phyloP scores from a whole-genome alignment of 768 basidiomycete species.

The Suillus lakei region DNA sequence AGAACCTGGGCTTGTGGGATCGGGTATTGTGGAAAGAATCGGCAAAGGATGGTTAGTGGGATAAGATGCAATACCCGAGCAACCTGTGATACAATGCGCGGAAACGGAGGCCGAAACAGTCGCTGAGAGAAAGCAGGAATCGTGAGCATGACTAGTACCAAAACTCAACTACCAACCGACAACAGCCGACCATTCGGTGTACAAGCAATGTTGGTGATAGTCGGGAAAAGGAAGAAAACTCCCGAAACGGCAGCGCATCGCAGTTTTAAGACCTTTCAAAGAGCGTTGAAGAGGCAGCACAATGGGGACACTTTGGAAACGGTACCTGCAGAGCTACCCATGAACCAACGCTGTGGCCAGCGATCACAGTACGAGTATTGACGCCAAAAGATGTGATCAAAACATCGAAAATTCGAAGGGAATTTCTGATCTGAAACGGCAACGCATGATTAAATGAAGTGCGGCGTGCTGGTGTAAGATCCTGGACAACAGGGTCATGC shows the following conservation, averaged over 20 bases:
- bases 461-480: conserved; percentile 11
- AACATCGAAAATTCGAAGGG: conserved; percentile 58
- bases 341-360: conserved; percentile 74
- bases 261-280: conserved; percentile 53
- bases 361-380: conserved; percentile 47
- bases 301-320: conserved; percentile 9
- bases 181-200: conserved; percentile 68
- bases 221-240: conserved; percentile 71
- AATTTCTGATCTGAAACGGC: conserved; percentile 55
- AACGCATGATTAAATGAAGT: conserved; percentile 41
- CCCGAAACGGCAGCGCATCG: conserved; percentile 42
- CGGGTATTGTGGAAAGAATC: conserved; percentile 58
- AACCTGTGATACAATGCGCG: conserved; percentile 47
- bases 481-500: conserved; percentile 51
- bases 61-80: conserved; percentile 46
- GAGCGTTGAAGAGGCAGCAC: not conserved
- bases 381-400: conserved; percentile 37
- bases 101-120: conserved; percentile 52
- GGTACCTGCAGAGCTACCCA: conserved; percentile 69
- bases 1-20: conserved; percentile 49
- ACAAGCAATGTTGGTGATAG: conserved; percentile 61
- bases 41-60: conserved; percentile 47
- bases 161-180: conserved; percentile 47
- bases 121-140: conserved; percentile 36
- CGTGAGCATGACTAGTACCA: not conserved